These are phyloP conservation scores for Penicillium sumatraense DNA, from an alignment of 2,329 filamentous ascomycete species.

Conservation along the genomic window DNA sequence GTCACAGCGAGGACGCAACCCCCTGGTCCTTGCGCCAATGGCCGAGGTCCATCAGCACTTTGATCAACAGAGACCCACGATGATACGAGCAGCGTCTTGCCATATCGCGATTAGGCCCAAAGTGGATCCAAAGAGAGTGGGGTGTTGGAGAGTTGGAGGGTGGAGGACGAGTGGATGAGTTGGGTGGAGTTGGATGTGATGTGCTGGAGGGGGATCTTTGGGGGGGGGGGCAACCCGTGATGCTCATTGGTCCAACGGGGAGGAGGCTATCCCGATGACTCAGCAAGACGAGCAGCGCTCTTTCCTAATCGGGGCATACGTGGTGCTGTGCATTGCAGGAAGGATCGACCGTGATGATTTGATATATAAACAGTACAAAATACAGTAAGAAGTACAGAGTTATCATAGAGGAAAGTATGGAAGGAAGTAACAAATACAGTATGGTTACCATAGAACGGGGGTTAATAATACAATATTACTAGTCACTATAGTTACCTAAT, in stretches of 20 bases:
- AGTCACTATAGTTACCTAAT: no score
- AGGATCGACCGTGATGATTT: background rate
- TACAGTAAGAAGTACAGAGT: background rate
- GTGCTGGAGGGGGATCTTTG: background rate
- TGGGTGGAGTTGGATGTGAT: background rate
- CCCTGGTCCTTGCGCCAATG: conserved; percentile 1
- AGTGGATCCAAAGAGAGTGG: background rate
- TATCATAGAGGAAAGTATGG: no score
- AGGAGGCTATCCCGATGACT: conserved; percentile 10
- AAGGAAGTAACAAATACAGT: no score
- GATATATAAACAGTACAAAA: background rate
- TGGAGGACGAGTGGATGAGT: background rate
- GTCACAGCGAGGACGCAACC: background rate
- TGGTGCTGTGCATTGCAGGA: background rate
- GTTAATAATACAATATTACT: no score
- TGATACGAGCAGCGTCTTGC: conserved; percentile 11
- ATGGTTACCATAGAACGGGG: no score
- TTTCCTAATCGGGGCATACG: conserved; percentile 22
- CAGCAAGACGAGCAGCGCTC: conserved; percentile 21
- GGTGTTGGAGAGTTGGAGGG: background rate
- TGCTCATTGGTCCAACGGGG: background rate
- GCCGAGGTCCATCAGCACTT: background rate
- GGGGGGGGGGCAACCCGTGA: no score
- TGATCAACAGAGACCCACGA: background rate
- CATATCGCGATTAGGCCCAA: conserved; percentile 11